Percentiles rank a stretch among this genome's conserved stretches.
These are phyloP conservation scores for Trametes gibbosa DNA, from an alignment of 768 basidiomycete species.

Conservation along the genomic window DNA sequence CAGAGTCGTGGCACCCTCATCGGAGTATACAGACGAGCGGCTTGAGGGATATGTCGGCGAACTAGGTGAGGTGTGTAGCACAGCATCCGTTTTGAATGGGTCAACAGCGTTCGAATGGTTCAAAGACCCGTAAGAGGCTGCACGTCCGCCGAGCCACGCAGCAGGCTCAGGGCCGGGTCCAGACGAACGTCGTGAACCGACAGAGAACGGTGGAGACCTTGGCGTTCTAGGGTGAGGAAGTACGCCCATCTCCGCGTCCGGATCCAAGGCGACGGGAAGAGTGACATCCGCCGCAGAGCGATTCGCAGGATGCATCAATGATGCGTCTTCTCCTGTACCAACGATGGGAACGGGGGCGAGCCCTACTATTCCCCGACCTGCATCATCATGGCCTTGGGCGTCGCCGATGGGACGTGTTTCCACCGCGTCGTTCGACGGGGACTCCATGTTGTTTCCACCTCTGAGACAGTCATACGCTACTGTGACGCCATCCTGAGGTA, in stretches of 20 bases:
- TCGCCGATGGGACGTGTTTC: slow-evolving; percentile 3
- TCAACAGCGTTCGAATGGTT: not conserved
- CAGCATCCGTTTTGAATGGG: slow-evolving; percentile 1
- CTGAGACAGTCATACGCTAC: slow-evolving; percentile 14
- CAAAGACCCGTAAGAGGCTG: slow-evolving; percentile 10
- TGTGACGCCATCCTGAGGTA: not conserved
- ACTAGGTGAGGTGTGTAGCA: not conserved
- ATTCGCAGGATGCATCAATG: slow-evolving; percentile 17
- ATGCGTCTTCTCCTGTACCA: slow-evolving; percentile 10
- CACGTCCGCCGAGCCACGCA: slow-evolving; percentile 19
- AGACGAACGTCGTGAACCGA: not conserved
- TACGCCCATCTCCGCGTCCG: not conserved
- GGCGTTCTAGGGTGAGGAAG: slow-evolving; percentile 5
- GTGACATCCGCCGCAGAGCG: slow-evolving; percentile 7
- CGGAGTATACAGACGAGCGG: slow-evolving; percentile 13
- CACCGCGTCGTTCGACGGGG: slow-evolving; percentile 1
- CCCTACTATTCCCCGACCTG: not conserved
- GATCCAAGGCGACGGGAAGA: not conserved
- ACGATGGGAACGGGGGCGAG: slow-evolving; percentile 16
- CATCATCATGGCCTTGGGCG: slow-evolving; percentile 6
- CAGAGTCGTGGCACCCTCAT: slow-evolving; percentile 4
- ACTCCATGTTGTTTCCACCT: slow-evolving; percentile 14
- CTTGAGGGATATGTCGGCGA: slow-evolving; percentile 1
- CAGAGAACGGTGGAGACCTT: slow-evolving; percentile 11
- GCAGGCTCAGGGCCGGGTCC: slow-evolving; percentile 15